phyloP scores from a whole-genome alignment of 345 rosid species.

The Eucalyptus brandiana region DNA sequence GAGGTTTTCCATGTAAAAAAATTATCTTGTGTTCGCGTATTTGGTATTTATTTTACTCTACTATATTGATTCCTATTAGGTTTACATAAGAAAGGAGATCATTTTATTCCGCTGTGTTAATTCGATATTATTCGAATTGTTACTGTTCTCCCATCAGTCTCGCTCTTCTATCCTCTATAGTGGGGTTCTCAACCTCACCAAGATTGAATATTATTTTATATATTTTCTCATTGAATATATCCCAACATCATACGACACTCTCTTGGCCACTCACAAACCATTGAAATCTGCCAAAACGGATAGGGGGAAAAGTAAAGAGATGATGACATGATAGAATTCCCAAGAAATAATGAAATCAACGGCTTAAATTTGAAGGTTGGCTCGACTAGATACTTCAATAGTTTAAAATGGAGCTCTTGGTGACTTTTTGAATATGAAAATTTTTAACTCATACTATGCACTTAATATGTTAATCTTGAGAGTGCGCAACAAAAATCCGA shows the following conservation, averaged over 20 bases:
- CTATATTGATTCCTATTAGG: too few relatives aligned
- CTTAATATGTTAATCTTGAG: background rate
- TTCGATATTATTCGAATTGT: too few relatives aligned
- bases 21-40: fast-evolving
- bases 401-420: background rate
- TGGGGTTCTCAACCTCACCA: background rate
- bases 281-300: background rate
- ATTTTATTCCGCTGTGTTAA: too few relatives aligned
- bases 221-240: background rate
- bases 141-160: background rate
- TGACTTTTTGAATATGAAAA: background rate
- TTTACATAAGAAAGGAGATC: fast-evolving
- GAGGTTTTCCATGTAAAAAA: too few relatives aligned
- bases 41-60: too few relatives aligned
- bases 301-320: background rate
- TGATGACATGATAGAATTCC: background rate
- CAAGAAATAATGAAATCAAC: background rate
- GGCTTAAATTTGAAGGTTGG: background rate
- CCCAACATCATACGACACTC: background rate
- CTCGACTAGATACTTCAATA: background rate
- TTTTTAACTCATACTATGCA: background rate
- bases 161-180: background rate
- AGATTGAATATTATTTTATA: background rate
- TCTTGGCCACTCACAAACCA: background rate
- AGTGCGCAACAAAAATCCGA: fast-evolving